Base-by-base conservation (phyloP, 306 rosid species). In the Parietaria judaica region DNA sequence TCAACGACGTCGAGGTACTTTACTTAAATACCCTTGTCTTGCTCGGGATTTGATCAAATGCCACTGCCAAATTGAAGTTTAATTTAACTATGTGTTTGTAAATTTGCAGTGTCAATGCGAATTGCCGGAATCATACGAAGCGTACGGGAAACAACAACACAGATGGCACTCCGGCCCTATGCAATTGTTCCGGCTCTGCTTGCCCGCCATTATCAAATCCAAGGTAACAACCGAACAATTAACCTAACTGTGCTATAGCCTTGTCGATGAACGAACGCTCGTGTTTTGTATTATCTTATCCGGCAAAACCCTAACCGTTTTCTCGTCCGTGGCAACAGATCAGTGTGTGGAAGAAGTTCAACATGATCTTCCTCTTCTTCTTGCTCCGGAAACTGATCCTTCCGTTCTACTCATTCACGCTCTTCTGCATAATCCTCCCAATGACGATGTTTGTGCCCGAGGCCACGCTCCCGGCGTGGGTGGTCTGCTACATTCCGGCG, bases 101-200 rank as follows among this genome's bases (percentile, higher is more conserved):
- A 37, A 43, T 66, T 34, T 76, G 53, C 78, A 90, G 97, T 90
- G 97, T 78, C 95, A 86, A 58, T 90, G 97, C 47, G 97, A 90
- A 76, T 49, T 91, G 61, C 98, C 98, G 0, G 98, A 91, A 69
- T 91, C 95, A 53, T 90, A 90, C 36, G 97, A 87, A 79, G 95
- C 97, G 71, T 90, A 90, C 58, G 76, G 95, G 65, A 90, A 90
- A 69, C 95, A 90, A 35, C 97, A 90, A 41, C 95, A 90, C 63
- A 74, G 94, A 74, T 90, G 97, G 97, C 97, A 90, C 64, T 90
- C 95, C 0, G 95, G 97, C 7, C 97, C 97, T 45, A 90, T 90
- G 97, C 97, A 90, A 61, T 72, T 90, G 74, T 90, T 90, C 70
- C 90, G 95, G 71, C 90, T 90, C 52, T 90, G 97, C 74, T 70